Percentiles rank a stretch among this genome's conserved stretches.
Evolutionary conservation across 345 rosid genomes (phyloP).

Genomic region (Excoecaria cochinchinensis): DNA sequence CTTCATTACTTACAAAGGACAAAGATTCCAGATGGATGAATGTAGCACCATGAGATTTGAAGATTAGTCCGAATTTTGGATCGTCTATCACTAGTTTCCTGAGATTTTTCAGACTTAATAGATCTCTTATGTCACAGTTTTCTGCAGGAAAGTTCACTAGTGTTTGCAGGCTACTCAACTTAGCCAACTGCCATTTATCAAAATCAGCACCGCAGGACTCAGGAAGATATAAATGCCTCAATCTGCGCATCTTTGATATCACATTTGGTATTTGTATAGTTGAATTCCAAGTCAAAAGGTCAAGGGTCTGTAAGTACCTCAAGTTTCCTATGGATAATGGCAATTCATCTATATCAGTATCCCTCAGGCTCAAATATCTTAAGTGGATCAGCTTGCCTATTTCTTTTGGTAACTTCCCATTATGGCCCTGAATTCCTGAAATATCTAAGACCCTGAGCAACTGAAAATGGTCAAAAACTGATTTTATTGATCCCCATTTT

Average conservation of each 20-base stretch:
- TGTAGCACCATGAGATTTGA: constrained; percentile 13
- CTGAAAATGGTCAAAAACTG: constrained; percentile 1
- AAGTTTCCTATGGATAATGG: constrained; percentile 32
- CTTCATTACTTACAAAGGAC: constrained; percentile 25
- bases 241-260: constrained; percentile 25
- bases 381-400: constrained; percentile 39
- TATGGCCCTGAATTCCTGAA: background rate
- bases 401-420: constrained; percentile 18
- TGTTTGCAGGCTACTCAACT: constrained; percentile 16
- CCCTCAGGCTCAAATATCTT: constrained; percentile 26
- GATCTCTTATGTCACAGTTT: constrained; percentile 9
- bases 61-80: background rate
- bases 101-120: constrained; percentile 14
- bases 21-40: constrained; percentile 17
- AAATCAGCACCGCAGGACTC: background rate
- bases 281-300: constrained; percentile 30
- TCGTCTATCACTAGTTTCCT: constrained; percentile 12
- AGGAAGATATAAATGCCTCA: constrained; percentile 28
- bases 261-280: constrained; percentile 20
- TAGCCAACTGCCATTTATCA: constrained; percentile 21
- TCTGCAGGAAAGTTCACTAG: constrained; percentile 22
- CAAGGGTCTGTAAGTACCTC: constrained; percentile 27
- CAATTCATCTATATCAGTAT: background rate
- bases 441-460: constrained; percentile 37
- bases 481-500: constrained; percentile 15